Base-by-base conservation (phyloP, 163 green algal genomes). In the Scenedesmus sp. region DNA sequence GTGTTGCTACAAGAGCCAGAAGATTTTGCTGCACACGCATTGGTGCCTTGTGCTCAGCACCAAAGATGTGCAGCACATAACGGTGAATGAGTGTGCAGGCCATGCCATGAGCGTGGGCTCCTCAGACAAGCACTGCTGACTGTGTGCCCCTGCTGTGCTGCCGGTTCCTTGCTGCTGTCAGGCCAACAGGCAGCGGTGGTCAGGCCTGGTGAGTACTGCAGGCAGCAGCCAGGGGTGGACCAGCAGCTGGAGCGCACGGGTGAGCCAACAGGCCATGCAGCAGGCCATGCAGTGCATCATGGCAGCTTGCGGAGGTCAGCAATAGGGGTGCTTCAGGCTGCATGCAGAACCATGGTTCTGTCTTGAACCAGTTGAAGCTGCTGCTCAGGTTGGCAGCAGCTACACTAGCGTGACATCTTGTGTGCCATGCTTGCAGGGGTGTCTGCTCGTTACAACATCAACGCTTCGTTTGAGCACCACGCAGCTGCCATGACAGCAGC, bases 141-240 rank as follows among this genome's bases (percentile, higher is more conserved):
- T 0, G 0, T 0, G 44, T 51, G 30, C 30, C 16, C 30, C 33
- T 30, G 44, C 26, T 33, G 40, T 35, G 5, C 24, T 51, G 72
- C 30, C 51, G 3, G 78, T n/a, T n/a, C 10, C 10, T 49, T 72
- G 26, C 51, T 82, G 44, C 70, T 70, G 30, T 46, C 88, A 96
- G 94, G 91, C 91, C 72, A 94, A 91, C 90, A 83, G 94, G 46
- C n/a, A 79, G 76, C 85, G 68, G 40, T 96, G 94, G 94, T 22
- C 26, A 43, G 86, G 89, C 37, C 83, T 96, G 61, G 93, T 95
- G 46, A 81, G 43, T 88, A 96, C 83, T 96, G 94, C 83, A 86
- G 93, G 53, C 93, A 83, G 26, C 33, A 91, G 72, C 65, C 85
- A 44, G 94, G 94, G 9, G 90, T 91, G 15, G 93, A 96, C 53